phyloP scores from a whole-genome alignment of 2,329 filamentous ascomycete species.

The Nectriaceae sp. region DNA sequence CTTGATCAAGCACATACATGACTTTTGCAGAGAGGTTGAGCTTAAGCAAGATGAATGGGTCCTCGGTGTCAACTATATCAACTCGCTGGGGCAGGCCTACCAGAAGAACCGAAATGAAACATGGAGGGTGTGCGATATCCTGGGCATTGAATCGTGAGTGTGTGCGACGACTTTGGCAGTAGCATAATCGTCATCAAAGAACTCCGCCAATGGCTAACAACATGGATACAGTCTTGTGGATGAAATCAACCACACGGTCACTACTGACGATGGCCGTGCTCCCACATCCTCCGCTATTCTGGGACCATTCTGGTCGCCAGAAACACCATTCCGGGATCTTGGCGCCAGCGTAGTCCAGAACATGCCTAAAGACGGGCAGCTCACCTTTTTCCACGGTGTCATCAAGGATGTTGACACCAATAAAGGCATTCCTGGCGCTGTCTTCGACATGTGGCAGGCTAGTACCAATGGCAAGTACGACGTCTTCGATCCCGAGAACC shows the following conservation, averaged over 20 bases:
- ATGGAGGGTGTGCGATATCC: constrained; percentile 71
- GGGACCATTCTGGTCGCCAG: constrained; percentile 76
- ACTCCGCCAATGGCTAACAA: neutral
- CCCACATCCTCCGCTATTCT: constrained; percentile 78
- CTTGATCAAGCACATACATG: constrained; percentile 73
- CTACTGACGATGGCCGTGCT: constrained; percentile 60
- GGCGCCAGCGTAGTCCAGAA: constrained; percentile 69
- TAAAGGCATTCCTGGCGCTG: constrained; percentile 65
- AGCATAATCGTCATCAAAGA: neutral
- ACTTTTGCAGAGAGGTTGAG: constrained; percentile 77
- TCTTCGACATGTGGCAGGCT: constrained; percentile 80
- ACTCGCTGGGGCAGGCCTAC: constrained; percentile 70
- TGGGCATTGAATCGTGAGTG: constrained; percentile 71
- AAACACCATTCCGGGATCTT: constrained; percentile 70
- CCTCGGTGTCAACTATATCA: constrained; percentile 72
- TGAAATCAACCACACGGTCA: constrained; percentile 65
- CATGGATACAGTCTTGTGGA: constrained; percentile 49
- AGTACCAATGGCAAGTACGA: constrained; percentile 76
- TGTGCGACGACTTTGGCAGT: too few species aligned
- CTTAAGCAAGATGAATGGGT: constrained; percentile 79
- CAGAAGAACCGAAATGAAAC: constrained; percentile 72
- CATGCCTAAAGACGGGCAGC: constrained; percentile 56
- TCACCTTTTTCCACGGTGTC: constrained; percentile 69
- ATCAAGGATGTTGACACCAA: constrained; percentile 66
- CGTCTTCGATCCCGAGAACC: constrained; percentile 72